phyloP scores from a whole-genome alignment of 2,329 filamentous ascomycete genomes.

The Apiospora marii region DNA sequence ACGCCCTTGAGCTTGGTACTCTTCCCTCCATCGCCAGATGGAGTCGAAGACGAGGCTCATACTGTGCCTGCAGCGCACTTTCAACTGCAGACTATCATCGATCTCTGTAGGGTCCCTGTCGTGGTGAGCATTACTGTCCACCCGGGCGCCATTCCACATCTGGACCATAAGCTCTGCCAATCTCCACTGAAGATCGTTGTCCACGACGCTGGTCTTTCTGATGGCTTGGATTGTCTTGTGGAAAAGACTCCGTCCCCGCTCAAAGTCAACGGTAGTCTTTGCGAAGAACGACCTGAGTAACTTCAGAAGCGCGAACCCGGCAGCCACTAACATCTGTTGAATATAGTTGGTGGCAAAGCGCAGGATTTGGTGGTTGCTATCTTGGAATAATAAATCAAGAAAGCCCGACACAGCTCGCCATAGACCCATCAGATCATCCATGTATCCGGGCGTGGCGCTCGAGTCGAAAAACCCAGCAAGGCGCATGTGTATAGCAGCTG shows the following conservation, averaged over 20 bases:
- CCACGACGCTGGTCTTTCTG: constrained; percentile 75
- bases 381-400: constrained; percentile 69
- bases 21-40: constrained; percentile 85
- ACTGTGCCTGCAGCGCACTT: constrained; percentile 83
- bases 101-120: constrained; percentile 60
- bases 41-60: constrained; percentile 88
- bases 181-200: constrained; percentile 82
- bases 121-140: constrained; percentile 55
- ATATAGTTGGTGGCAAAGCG: constrained; percentile 78
- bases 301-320: constrained; percentile 79
- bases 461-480: constrained; percentile 84
- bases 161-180: constrained; percentile 87
- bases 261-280: constrained; percentile 74
- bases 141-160: constrained; percentile 79
- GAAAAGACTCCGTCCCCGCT: constrained; percentile 73
- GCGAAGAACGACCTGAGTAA: constrained; percentile 81
- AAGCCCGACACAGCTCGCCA: constrained; percentile 77
- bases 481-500: constrained; percentile 77
- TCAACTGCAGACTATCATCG: constrained; percentile 78
- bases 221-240: constrained; percentile 75
- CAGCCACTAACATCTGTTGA: constrained; percentile 86
- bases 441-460: constrained; percentile 73
- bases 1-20: constrained; percentile 75
- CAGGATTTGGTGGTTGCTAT: constrained; percentile 64
- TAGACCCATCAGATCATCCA: constrained; percentile 77